Base-by-base conservation (phyloP, 2,329 filamentous ascomycete species). In the Penicillium sp. region DNA sequence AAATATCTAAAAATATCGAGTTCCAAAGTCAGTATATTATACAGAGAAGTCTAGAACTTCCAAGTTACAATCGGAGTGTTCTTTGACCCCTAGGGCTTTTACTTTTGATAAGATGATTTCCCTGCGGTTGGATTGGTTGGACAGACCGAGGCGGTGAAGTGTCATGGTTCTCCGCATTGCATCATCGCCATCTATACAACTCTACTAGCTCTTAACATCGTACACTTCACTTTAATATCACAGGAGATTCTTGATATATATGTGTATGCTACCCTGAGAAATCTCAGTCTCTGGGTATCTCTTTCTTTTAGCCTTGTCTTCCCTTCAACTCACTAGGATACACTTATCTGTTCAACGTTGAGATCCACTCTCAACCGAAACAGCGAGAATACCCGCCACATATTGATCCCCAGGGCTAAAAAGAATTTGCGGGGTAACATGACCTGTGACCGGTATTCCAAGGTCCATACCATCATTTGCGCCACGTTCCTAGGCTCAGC, bases 151-250 rank as follows among this genome's bases (percentile, higher is more conserved):
- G 62, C 64, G 62, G 64, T 66, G 62, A 65, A 47, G 6, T 7
- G n/a, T 8, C 13, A 43, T 1, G 27, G 38, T 52, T 63, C 63
- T 66, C 64, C 63, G 50, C 64, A 65, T 65, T 63, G 54, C 61
- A 64, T 63, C 56, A 58, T 62, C 47, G 36, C 17, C 25, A 29
- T 3, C 21, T 49, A 48, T 48, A 17, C 27, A 33, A 21, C 21
- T 25, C 9, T n/a, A 35, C 27, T 2, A 29, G 12, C 31, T 33
- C 31, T 15, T 27, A 6, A 47, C 43, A 31, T 45, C 6, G 7
- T 47, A 21, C 7, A 21, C 27, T 33, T 33, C 35, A 50, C 23
- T 38, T 4, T 38, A 38, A 23, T 19, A 12, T 27, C 9, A 36
- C 4, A 27, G 15, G n/a, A 7, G 2, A 35, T 27, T 17, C 6